Evolutionary conservation across 345 rosid genomes (phyloP).

Genomic region (Salix udensis): DNA sequence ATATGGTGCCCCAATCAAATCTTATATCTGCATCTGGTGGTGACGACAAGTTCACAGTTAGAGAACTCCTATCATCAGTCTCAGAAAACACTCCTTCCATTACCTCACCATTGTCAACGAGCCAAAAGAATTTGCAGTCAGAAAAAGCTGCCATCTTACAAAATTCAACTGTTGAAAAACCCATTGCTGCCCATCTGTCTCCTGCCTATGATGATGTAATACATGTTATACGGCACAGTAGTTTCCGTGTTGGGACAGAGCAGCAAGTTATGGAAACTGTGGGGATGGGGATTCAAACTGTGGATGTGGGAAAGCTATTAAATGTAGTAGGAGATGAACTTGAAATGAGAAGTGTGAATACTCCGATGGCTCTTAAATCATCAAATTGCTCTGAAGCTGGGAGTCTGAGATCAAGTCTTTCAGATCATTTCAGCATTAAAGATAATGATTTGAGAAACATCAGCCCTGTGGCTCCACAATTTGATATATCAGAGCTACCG

Average conservation of each 20-base stretch:
- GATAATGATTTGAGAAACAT: conserved; percentile 43
- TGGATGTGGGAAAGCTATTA: conserved; percentile 69
- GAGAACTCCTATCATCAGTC: conserved; percentile 54
- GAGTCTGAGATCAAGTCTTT: conserved; percentile 34
- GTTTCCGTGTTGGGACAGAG: conserved; percentile 82
- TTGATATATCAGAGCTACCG: conserved; percentile 40
- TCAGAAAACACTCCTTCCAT: conserved; percentile 33
- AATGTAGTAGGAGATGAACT: conserved; percentile 71
- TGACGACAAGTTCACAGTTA: conserved; percentile 68
- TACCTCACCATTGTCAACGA: conserved; percentile 31
- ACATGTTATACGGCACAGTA: conserved; percentile 84
- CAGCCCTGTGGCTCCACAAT: conserved; percentile 25
- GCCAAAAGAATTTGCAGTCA: conserved; percentile 35
- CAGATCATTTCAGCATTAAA: conserved; percentile 37
- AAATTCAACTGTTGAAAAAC: conserved; percentile 39
- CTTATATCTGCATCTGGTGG: conserved; percentile 35
- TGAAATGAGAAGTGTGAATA: conserved; percentile 45
- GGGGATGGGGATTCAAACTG: conserved; percentile 73
- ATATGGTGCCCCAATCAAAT: conserved; percentile 26
- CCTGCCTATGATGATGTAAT: conserved; percentile 76
- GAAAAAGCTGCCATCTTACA: conserved; percentile 41
- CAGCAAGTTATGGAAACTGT: conserved; percentile 76
- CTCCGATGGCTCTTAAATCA: conserved; percentile 33
- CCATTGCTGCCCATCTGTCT: conserved; percentile 42
- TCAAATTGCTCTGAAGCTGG: conserved; percentile 42